Evolutionary conservation across 2,329 filamentous ascomycete species (phyloP).

Genomic region (Purpureocillium lavendulum): DNA sequence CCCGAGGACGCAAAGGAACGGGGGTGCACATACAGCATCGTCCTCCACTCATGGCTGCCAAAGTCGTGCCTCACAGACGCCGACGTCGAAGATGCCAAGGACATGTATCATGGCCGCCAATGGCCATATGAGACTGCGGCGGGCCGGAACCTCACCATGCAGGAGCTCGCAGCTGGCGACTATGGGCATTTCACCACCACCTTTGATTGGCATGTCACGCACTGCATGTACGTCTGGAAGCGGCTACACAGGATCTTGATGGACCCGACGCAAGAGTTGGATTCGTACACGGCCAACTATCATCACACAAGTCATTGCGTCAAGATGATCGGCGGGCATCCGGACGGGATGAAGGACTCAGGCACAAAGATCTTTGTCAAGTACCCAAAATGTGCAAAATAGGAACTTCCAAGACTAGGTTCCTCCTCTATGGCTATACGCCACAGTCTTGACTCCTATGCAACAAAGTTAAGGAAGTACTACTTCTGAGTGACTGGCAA

Average conservation of each 20-base stretch:
- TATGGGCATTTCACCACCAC: slow-evolving; percentile 10
- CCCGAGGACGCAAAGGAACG: slow-evolving; percentile 6
- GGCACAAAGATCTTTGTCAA: slow-evolving; percentile 13
- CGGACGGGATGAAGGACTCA: slow-evolving; percentile 6
- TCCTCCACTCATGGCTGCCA: slow-evolving; percentile 14
- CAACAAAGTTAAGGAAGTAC: too few species aligned
- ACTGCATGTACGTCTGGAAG: slow-evolving; percentile 14
- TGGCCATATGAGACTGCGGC: slow-evolving; percentile 9
- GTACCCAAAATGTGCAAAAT: slow-evolving; percentile 9
- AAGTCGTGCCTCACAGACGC: slow-evolving; percentile 9
- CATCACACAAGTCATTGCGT: slow-evolving; percentile 14
- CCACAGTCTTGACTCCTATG: too few species aligned
- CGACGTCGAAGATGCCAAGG: slow-evolving; percentile 12
- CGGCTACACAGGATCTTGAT: slow-evolving; percentile 11
- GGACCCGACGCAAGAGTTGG: slow-evolving; percentile 8
- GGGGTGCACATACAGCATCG: slow-evolving; percentile 11
- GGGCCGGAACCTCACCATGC: slow-evolving; percentile 9
- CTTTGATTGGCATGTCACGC: slow-evolving; percentile 13
- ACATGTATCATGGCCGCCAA: slow-evolving; percentile 10
- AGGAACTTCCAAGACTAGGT: not conserved
- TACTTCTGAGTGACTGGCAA: too few species aligned
- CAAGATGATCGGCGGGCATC: slow-evolving; percentile 10
- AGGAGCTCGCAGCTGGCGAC: slow-evolving; percentile 8
- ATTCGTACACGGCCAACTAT: slow-evolving; percentile 12
- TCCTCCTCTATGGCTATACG: too few species aligned